A percentile compares a stretch with the other conserved stretches of the same genome.
phyloP scores from a whole-genome alignment of 768 basidiomycete genomes.

The Suillus alpinus region DNA sequence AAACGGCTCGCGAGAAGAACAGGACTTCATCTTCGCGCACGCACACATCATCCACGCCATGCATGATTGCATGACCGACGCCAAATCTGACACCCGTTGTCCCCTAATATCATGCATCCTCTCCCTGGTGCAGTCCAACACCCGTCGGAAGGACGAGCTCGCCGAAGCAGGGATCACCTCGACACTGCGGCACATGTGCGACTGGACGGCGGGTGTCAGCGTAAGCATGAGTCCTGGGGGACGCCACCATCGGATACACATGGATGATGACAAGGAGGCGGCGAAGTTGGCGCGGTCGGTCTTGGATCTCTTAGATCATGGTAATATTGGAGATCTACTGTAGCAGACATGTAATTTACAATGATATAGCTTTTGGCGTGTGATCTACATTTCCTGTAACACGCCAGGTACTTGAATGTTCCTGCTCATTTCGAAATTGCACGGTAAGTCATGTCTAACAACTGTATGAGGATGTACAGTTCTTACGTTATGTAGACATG shows the following conservation, averaged over 20 bases:
- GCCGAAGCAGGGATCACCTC: constrained; percentile 44
- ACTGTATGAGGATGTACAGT: background rate
- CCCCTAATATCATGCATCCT: constrained; percentile 62
- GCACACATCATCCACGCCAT: constrained; percentile 51
- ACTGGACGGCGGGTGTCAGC: constrained; percentile 27
- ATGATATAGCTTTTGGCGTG: background rate
- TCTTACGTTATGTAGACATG: background rate
- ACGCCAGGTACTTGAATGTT: background rate
- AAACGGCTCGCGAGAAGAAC: constrained; percentile 53
- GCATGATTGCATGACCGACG: constrained; percentile 57
- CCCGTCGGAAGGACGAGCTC: constrained; percentile 35
- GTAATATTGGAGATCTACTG: constrained; percentile 20
- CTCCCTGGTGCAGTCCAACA: constrained; percentile 48
- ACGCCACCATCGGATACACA: constrained; percentile 34
- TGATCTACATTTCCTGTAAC: background rate
- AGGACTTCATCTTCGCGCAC: constrained; percentile 50
- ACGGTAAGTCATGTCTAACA: background rate
- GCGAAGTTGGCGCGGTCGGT: constrained; percentile 54
- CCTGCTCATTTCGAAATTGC: background rate
- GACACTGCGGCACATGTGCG: constrained; percentile 42
- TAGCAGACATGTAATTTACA: constrained; percentile 1
- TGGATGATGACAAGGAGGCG: constrained; percentile 63
- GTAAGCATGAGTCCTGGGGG: constrained; percentile 31
- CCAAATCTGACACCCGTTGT: constrained; percentile 53
- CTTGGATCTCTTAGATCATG: constrained; percentile 45